Base-by-base conservation (phyloP, 345 rosid species). In the Boechera divaricarpa region DNA sequence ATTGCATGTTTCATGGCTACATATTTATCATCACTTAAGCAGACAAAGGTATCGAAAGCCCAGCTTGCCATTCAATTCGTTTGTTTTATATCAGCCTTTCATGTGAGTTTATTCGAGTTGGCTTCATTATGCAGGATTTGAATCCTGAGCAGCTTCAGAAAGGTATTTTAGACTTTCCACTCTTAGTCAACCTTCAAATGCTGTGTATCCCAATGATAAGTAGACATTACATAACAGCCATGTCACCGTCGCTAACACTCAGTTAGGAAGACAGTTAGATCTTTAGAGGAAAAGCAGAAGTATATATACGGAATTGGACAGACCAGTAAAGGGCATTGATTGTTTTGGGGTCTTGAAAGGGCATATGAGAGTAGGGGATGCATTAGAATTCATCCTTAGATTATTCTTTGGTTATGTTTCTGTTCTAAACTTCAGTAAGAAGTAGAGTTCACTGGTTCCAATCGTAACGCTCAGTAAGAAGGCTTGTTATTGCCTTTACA, bases 1-100 rank as follows among this genome's bases (percentile, higher is more conserved):
- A 83, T 93, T 53, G 95, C 98, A 2, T 86, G 93, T 83, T 93
- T 87, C 82, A 87, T 87, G 93, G 95, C 98, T 66, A 86, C 95
- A 42, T 91, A 87, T 82, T 76, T 93, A 73, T 66, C 82, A 54
- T 91, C 98, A 59, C 83, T 89, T 85, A 84, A 91, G 79, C 88
- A 89, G 84, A 87, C 93, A 24, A 89, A 89, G 93, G 98, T 88
- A 31, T 26, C 3, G 31, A 9, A 26, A 54, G n/a, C 24, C 18
- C 12, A 15, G 24, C 26, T 57, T 57, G 5, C 41, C 7, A 1
- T 32, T 13, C 7, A 0, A 0, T 57, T 57, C 1, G 21, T 7
- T 31, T 0, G 5, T 29, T 31, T 13, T 56, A 15, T 56, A 31
- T 56, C 5, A 13, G 21, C 3, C 3, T 15, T 33, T n/a, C 42